Conservation (phyloP, 2,329 filamentous ascomycete genomes). For the Podosphaera fusca region DNA sequence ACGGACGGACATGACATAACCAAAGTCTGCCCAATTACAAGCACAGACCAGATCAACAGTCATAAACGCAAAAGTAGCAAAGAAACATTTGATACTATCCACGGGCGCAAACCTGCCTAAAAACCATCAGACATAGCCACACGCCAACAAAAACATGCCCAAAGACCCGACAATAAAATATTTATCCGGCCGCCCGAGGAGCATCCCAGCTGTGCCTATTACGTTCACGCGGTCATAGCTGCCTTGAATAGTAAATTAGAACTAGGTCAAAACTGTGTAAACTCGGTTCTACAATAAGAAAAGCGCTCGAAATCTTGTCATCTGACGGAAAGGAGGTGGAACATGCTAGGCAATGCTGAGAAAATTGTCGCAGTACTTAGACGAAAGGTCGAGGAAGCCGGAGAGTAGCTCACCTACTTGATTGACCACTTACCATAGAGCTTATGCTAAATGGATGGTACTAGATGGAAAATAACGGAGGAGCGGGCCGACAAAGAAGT, state of each 20-base stretch:
- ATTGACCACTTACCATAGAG: background rate
- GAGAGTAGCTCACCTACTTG: background rate
- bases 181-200: background rate
- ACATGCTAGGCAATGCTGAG: background rate
- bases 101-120: background rate
- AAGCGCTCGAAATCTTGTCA: background rate
- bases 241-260: background rate
- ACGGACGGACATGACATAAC: no score
- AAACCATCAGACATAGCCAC: background rate
- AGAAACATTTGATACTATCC: no score
- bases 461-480: background rate
- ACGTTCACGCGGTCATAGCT: background rate
- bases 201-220: background rate
- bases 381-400: background rate
- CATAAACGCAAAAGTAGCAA: no score
- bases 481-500: background rate
- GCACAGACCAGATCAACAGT: no score
- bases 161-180: background rate
- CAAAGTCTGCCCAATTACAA: no score
- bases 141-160: background rate
- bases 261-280: background rate
- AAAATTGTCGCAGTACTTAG: background rate
- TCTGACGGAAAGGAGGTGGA: background rate
- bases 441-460: background rate
- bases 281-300: background rate